Evolutionary conservation across 2,329 filamentous ascomycete genomes (phyloP).

Genomic region (Corniculantispora saksenae): DNA sequence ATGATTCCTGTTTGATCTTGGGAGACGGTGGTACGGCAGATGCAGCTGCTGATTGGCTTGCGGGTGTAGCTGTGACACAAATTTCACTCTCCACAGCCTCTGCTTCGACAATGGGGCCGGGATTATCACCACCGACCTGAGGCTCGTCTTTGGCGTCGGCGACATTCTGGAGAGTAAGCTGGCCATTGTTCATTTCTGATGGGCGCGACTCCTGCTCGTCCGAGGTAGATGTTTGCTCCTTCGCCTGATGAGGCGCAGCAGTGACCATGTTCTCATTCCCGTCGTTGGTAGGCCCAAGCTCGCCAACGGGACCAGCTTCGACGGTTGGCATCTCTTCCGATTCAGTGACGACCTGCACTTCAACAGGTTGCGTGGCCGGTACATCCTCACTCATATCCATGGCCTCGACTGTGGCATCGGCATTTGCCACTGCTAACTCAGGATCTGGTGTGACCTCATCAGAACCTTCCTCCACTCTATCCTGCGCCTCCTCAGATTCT

Average conservation of each 20-base stretch:
- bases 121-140: not conserved
- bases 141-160: not conserved
- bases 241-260: not conserved
- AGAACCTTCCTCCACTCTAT: conserved; percentile 20
- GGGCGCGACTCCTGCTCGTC: not conserved
- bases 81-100: not conserved
- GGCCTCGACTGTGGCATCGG: not conserved
- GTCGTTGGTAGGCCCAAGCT: not conserved
- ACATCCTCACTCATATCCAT: not conserved
- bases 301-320: not conserved
- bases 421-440: not conserved
- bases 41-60: conserved; percentile 27
- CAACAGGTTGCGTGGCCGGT: no score
- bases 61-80: conserved; percentile 28
- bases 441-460: not conserved
- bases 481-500: conserved; percentile 31
- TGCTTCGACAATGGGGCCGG: not conserved
- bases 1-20: conserved; percentile 4
- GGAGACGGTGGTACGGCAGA: not conserved
- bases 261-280: not conserved
- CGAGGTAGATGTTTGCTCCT: not conserved
- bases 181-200: not conserved
- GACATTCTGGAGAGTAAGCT: no score
- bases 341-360: not conserved
- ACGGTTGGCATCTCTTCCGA: not conserved